A percentile compares a stretch with the other conserved stretches of the same genome.
phyloP scores from a whole-genome alignment of 202 grass and related monocot genomes.

The Cymbopogon flexuosus region DNA sequence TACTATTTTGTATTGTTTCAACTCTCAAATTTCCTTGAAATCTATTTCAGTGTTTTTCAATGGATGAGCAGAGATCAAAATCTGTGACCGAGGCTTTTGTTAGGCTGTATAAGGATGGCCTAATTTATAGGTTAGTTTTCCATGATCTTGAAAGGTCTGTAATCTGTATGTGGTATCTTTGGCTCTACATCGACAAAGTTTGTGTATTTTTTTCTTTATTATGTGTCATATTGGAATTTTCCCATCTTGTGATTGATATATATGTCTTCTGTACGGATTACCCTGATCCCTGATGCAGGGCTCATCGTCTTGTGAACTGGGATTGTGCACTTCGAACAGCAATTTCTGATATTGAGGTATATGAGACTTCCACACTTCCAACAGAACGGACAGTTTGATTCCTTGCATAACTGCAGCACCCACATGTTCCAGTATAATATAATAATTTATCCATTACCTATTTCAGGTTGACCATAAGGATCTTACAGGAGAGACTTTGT shows the following conservation, averaged over 20 bases:
- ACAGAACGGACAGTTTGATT: neutral
- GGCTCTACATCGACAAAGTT: neutral
- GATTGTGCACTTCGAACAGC: constrained; percentile 89
- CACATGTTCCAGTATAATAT: neutral
- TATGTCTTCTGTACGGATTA: neutral
- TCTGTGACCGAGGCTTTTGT: constrained; percentile 95
- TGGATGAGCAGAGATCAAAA: constrained; percentile 82
- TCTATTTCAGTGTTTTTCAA: constrained; percentile 53
- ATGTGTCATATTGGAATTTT: neutral
- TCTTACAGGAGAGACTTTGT: constrained; percentile 57
- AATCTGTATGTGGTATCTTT: neutral
- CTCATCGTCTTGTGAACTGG: constrained; percentile 86
- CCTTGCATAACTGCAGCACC: neutral
- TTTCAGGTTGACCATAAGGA: constrained; percentile 77
- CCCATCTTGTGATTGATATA: neutral
- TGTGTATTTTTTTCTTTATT: neutral
- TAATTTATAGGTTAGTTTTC: constrained; percentile 80
- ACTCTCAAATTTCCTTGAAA: neutral
- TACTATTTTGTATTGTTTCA: neutral
- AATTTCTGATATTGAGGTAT: constrained; percentile 95
- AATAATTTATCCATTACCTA: constrained; percentile 5
- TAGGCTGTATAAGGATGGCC: constrained; percentile 62
- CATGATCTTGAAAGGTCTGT: neutral
- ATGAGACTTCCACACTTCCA: neutral
- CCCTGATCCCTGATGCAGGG: constrained; percentile 33